Percentiles rank a stretch among this genome's conserved stretches.
Conservation (phyloP, 208 protist species). For the Kentomonas sorsogonicus region DNA sequence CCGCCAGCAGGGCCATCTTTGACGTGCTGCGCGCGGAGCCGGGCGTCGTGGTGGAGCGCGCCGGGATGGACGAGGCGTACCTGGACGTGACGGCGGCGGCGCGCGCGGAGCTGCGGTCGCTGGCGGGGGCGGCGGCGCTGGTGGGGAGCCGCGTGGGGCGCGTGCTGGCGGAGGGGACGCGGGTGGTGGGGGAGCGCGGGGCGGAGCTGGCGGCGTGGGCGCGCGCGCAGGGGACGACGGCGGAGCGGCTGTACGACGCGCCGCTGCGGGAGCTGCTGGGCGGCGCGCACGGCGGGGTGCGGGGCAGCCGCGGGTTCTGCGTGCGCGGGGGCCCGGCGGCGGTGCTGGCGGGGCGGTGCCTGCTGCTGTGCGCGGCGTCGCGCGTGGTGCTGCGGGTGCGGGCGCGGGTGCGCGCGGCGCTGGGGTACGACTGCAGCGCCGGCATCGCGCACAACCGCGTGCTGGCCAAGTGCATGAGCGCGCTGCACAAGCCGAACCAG, state of each 20-base stretch:
- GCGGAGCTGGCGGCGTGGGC: slow-evolving; percentile 52
- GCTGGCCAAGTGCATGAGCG: slow-evolving; percentile 77
- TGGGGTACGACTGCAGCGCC: slow-evolving; percentile 81
- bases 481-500: slow-evolving; percentile 79
- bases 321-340: background rate
- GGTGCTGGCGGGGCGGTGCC: slow-evolving; percentile 14
- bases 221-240: slow-evolving; percentile 27
- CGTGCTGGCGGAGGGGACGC: slow-evolving; percentile 46
- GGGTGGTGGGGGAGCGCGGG: slow-evolving; percentile 42
- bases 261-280: slow-evolving; percentile 44
- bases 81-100: slow-evolving; percentile 80
- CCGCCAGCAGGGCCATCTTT: slow-evolving; percentile 71
- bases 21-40: slow-evolving; percentile 43
- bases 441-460: slow-evolving; percentile 82
- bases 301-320: slow-evolving; percentile 26
- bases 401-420: slow-evolving; percentile 38
- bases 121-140: slow-evolving; percentile 15
- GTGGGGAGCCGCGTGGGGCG: slow-evolving; percentile 20
- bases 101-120: slow-evolving; percentile 24
- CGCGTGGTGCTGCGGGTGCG: slow-evolving; percentile 59
- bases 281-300: slow-evolving; percentile 11
- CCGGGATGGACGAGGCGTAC: slow-evolving; percentile 83
- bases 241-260: slow-evolving; percentile 44
- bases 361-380: slow-evolving; percentile 58
- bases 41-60: slow-evolving; percentile 59